Evolutionary conservation across 2,329 filamentous ascomycete genomes (phyloP), one percentile per base, ranked within the genome.

Genomic region (Neodidymelliopsis sp.): DNA sequence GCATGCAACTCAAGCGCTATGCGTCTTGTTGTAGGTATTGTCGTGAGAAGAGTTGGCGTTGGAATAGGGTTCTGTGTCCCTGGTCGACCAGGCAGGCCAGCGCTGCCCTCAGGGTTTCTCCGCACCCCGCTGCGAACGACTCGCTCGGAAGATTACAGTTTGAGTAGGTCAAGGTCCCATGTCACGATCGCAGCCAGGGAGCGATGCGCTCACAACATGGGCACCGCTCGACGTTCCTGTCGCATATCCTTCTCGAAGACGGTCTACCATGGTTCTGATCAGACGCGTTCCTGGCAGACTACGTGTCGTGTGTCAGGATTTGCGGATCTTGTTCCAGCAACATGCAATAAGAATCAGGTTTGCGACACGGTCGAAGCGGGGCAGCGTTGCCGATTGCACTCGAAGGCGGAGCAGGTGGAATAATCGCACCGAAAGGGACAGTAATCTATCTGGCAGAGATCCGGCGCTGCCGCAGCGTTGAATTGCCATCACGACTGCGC

Each of bases 41-140:
- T 16, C 10, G 40, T 31, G n/a, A 27, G 39, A 39, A 39, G 22
- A 48, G 34, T 28, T 34, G 63, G 59, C 54, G 69, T 72, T 61
- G 55, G 62, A 63, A 67, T 71, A 72, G 65, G 69, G 68, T 71
- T 70, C 59, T 62, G 56, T 70, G 59, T 62, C 67, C 69, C 69
- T 57, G 63, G 47, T 50, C 47, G 25, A 45, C 40, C 40, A 62
- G 59, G 50, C 57, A 65, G 63, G 63, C 60, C 63, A 66, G 62
- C 62, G 56, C 61, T 67, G 67, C 58, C 63, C 54, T 62, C 67
- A 68, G 67, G 68, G 67, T 58, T 62, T 70, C 69, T 72, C 70
- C 70, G 61, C 69, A 70, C 52, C 60, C 62, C 59, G 57, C 62
- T 67, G 62, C 64, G 60, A 69, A 67, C 65, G 65, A 66, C 66